Base-by-base conservation (phyloP, 768 basidiomycete species). In the Paxillus ammoniavirescens region DNA sequence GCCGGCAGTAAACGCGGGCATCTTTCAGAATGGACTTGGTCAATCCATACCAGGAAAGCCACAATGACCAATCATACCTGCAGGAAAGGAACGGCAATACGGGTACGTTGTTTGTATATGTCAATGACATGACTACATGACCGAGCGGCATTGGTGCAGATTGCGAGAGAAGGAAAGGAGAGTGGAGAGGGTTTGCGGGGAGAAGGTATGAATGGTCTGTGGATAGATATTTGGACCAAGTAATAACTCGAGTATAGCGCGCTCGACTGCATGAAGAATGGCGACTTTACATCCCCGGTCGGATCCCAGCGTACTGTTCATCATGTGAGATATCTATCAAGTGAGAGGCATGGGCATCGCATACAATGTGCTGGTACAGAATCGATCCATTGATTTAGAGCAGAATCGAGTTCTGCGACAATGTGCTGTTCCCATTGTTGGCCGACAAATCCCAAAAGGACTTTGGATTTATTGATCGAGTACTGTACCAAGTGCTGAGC, bases 131-230 rank as follows among this genome's bases (percentile, higher is more conserved):
- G 88, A 37, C 80, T 81, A 54, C 81, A 86, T 1, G 88, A 89
- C 8, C 89, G 76, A 2, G 92, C 88, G 0, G 92, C 84, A 55
- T 92, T 93, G n/a, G 86, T 83, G 66, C 91, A 93, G 49, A 93
- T 92, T 0, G 89, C 88, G 31, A 93, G 74, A 0, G 90, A 86
- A 62, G 72, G 83, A 61, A 84, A 80, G 1, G 75, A 73, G 35
- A 81, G 62, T 2, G 70, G 65, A 0, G 75, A 71, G 0, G 76
- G 76, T 52, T 82, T 82, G 42, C 77, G 72, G 3, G 82, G 80
- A 0, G 80, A 80, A 0, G 88, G 87, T 52, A 93, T 86, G 68
- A 89, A 91, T 3, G 87, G 86, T 41, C 91, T 77, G 66, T 93
- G 91, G 46, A 91, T 81, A 52, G 84, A 73, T 59, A 93, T 91